Percentiles rank a stretch among this genome's conserved stretches.
phyloP scores from a whole-genome alignment of 306 rosid species.

The Prunus mume region DNA sequence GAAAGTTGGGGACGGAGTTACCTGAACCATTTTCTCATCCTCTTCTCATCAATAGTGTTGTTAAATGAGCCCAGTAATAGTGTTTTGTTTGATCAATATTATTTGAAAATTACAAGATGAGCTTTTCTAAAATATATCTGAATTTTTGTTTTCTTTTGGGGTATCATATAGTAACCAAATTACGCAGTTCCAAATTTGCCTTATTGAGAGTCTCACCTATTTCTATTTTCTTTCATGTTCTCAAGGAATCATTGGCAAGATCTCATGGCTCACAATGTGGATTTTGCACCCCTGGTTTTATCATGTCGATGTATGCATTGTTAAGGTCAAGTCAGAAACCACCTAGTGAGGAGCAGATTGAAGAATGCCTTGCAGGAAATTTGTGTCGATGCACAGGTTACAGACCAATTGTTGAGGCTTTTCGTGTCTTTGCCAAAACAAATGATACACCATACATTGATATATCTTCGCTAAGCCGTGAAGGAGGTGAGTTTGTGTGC shows the following conservation, averaged over 20 bases:
- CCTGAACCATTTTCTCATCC: no score
- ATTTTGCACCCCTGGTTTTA: slow-evolving; percentile 93
- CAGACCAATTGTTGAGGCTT: slow-evolving; percentile 92
- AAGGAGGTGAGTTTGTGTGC: slow-evolving; percentile 59
- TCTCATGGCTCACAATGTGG: slow-evolving; percentile 97
- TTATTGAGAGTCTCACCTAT: slow-evolving; percentile 2
- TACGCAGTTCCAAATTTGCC: background rate
- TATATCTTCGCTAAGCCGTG: slow-evolving; percentile 44
- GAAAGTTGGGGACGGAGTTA: no score
- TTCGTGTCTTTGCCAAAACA: slow-evolving; percentile 85
- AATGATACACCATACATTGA: slow-evolving; percentile 51
- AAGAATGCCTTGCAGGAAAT: slow-evolving; percentile 94
- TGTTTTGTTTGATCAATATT: no score
- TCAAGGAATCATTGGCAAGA: slow-evolving; percentile 81
- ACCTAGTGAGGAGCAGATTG: slow-evolving; percentile 79
- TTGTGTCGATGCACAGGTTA: slow-evolving; percentile 96
- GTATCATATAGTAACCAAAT: background rate
- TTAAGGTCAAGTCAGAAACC: slow-evolving; percentile 75
- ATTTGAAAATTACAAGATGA: background rate
- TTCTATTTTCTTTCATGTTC: background rate
- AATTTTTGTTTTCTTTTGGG: background rate
- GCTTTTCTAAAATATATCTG: background rate
- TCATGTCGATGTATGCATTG: slow-evolving; percentile 86
- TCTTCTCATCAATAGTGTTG: no score
- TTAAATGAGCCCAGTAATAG: no score